A percentile compares a stretch with the other conserved stretches of the same genome.
Conservation (phyloP, 768 basidiomycete species). For the Leucosporidium scottii region DNA sequence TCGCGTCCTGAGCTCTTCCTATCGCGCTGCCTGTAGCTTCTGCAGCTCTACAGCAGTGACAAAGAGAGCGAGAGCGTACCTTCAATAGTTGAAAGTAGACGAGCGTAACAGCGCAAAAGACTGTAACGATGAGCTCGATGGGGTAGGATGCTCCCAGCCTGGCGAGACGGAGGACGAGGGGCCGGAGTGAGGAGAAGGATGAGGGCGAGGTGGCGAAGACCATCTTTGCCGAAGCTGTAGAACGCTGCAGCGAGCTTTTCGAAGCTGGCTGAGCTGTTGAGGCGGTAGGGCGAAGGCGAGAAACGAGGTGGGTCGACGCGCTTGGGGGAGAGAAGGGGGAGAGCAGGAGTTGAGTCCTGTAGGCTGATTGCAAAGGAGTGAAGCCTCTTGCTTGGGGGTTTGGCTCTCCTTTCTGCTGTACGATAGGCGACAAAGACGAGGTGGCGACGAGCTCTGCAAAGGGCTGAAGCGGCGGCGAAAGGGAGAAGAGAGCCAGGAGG, state of each 20-base stretch:
- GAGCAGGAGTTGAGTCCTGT: not conserved
- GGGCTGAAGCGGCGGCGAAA: no score
- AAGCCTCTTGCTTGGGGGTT: not conserved
- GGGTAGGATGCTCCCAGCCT: conserved; percentile 24
- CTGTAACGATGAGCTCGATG: conserved; percentile 53
- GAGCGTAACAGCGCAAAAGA: conserved; percentile 80
- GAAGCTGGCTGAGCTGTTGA: not conserved
- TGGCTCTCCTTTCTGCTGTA: no score
- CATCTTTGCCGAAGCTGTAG: conserved; percentile 3
- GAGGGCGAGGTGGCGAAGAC: conserved; percentile 28
- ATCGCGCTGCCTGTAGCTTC: not conserved
- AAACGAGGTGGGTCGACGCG: not conserved
- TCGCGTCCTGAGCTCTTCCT: not conserved
- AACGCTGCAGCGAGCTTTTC: not conserved
- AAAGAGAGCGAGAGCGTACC: conserved; percentile 46
- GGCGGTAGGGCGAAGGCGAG: not conserved
- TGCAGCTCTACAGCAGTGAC: not conserved
- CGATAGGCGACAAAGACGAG: no score
- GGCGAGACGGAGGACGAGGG: conserved; percentile 26
- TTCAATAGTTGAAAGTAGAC: conserved; percentile 90
- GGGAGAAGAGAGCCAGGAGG: no score
- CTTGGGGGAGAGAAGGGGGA: not conserved
- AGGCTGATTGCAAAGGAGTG: not conserved
- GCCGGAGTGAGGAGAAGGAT: conserved; percentile 22
- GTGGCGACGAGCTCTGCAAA: no score